Base-by-base conservation (phyloP, 208 protist genomes). In the Acanthamoeba lenticulata region DNA sequence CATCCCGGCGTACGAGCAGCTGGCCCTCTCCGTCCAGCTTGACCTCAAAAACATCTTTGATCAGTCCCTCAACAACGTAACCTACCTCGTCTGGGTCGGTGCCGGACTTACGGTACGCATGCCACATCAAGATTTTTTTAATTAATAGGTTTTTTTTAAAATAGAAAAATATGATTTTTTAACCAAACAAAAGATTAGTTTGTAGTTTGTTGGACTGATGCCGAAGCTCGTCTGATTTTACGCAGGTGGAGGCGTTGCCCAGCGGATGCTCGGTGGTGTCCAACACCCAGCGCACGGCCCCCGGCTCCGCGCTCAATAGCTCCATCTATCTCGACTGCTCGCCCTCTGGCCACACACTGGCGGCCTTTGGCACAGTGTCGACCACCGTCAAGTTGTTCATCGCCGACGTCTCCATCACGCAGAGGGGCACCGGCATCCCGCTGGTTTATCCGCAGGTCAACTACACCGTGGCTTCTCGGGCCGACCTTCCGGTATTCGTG, bases 401-500 rank as follows among this genome's bases (percentile, higher is more conserved):
- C 67, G 42, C 85, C 32, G 93, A 94, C 44, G 86, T 89, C 11
- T 85, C 49, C 49, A 94, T 94, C 86, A 94, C 93, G 21, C 90
- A 94, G 47, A 5, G 6, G 13, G 89, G 93, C 29, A 44, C n/a
- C 32, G 77, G 49, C 45, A 62, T 94, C 32, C 42, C 86, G 36
- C 36, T 94, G 24, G 38, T 92, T 7, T 94, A 94, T 40, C 88
- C 88, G 38, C 88, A 89, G 17, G 88, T 94, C 52, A 94, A 93
- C 34, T 94, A 94, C 86, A 94, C 74, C 29, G 90, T 92, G 42
- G 49, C 79, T 7, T 24, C 79, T 45, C 13, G 62, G 40, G 86
- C 19, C 38, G 91, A 60, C 44, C 21, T 17, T 7, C n/a, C 42
- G 13, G 32, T 86, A 19, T 74, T 57, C 38, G 90, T 93, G 15